Evolutionary conservation across 352 stramenopile genomes (phyloP).

Genomic region (Globisporangium paroecandrum): DNA sequence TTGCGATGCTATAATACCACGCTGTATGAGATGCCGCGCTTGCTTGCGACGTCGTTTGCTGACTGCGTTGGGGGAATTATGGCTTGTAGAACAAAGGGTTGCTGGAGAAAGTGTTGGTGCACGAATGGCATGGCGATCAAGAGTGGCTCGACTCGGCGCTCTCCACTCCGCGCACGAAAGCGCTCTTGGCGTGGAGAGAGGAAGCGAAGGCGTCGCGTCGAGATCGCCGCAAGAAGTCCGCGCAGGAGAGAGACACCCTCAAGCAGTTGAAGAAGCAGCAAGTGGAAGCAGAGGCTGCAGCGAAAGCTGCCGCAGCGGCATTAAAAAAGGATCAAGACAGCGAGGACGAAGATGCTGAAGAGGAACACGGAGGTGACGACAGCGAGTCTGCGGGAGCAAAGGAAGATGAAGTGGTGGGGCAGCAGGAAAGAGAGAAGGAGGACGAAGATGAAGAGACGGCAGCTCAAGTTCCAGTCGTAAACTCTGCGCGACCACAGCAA

Average conservation of each 20-base stretch:
- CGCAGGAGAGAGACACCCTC: slow-evolving; percentile 33
- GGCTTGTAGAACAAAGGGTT: slow-evolving; percentile 35
- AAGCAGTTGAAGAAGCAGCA: slow-evolving; percentile 36
- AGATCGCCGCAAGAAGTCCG: slow-evolving; percentile 55
- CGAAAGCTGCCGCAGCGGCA: slow-evolving; percentile 20
- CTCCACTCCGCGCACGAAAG: slow-evolving; percentile 47
- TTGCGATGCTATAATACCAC: neutral
- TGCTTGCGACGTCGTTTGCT: neutral
- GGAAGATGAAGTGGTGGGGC: neutral
- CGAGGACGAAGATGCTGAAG: slow-evolving; percentile 8
- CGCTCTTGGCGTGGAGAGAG: slow-evolving; percentile 64
- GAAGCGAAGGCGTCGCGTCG: slow-evolving; percentile 57
- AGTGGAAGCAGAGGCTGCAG: slow-evolving; percentile 21
- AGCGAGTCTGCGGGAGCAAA: neutral
- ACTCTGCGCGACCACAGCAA: neutral
- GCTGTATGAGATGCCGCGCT: neutral
- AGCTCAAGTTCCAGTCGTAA: neutral
- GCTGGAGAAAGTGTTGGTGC: slow-evolving; percentile 63
- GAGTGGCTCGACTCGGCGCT: slow-evolving; percentile 54
- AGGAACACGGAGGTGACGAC: neutral
- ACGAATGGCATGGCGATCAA: slow-evolving; percentile 60
- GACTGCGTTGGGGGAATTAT: slow-evolving; percentile 3
- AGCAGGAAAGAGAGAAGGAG: neutral
- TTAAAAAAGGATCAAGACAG: neutral
- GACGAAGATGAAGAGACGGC: neutral